Percentiles rank a stretch among this genome's conserved stretches.
Evolutionary conservation across 2,329 filamentous ascomycete genomes (phyloP).

Genomic region (Pseudocercospora crystallina): DNA sequence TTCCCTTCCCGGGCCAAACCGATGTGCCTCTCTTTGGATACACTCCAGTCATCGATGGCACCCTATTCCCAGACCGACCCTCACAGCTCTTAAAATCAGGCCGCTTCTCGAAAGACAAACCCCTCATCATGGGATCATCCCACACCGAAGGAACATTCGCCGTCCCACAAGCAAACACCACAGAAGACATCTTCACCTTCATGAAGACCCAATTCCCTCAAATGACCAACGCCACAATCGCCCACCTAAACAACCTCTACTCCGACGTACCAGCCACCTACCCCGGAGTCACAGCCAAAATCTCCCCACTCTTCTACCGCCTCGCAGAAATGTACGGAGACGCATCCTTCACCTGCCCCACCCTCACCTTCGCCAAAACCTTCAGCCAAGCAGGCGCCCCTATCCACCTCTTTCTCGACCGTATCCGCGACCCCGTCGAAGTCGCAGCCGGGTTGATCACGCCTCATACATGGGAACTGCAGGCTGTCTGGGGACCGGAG

Average conservation of each 20-base stretch:
- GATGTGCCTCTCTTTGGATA: conserved; percentile 48
- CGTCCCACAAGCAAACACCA: conserved; percentile 50
- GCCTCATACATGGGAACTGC: not conserved
- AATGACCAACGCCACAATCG: not conserved
- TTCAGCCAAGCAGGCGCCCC: not conserved
- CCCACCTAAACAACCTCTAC: not conserved
- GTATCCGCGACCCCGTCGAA: not conserved
- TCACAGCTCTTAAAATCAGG: conserved; percentile 46
- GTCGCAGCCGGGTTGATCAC: not conserved
- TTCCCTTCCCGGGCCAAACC: conserved; percentile 42
- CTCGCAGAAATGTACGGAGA: not conserved
- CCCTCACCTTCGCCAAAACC: not conserved
- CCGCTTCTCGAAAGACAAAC: conserved; percentile 49
- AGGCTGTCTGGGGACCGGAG: conserved; percentile 1
- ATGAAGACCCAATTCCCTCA: conserved; percentile 47
- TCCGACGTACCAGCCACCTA: not conserved
- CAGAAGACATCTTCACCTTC: conserved; percentile 53
- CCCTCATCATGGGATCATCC: conserved; percentile 52
- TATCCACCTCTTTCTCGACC: conserved; percentile 2
- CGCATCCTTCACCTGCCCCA: conserved; percentile 1
- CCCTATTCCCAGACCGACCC: conserved; percentile 48
- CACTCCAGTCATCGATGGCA: conserved; percentile 48
- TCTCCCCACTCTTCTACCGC: not conserved
- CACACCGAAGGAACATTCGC: conserved; percentile 63
- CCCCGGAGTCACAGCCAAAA: not conserved